These are phyloP conservation scores for Hanseniaspora mollemarum DNA, from an alignment of 805 yeast species.

Conservation along the genomic window DNA sequence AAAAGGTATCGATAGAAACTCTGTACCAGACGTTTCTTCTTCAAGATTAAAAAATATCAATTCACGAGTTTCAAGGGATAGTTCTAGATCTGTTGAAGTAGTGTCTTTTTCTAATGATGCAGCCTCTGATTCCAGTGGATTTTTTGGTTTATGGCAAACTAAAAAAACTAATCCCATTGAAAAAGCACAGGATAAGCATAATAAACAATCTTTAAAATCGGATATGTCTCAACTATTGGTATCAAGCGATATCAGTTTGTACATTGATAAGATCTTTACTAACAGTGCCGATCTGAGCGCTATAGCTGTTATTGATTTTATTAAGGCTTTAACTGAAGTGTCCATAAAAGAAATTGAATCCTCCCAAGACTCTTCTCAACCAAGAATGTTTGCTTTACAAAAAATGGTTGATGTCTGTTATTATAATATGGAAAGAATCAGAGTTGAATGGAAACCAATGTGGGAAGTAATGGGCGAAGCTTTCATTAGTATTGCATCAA, in stretches of 20 bases:
- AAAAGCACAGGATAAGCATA: slow-evolving; percentile 56
- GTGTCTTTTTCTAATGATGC: slow-evolving; percentile 26
- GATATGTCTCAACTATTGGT: slow-evolving; percentile 47
- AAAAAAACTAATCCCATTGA: slow-evolving; percentile 48
- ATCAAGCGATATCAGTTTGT: slow-evolving; percentile 60
- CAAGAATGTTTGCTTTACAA: slow-evolving; percentile 84
- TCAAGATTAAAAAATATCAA: slow-evolving; percentile 51
- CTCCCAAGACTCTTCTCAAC: slow-evolving; percentile 67
- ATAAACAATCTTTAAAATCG: slow-evolving; percentile 54
- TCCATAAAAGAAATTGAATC: slow-evolving; percentile 85
- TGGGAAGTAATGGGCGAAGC: slow-evolving; percentile 91
- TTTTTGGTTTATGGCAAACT: slow-evolving; percentile 48
- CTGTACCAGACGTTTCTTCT: slow-evolving; percentile 72
- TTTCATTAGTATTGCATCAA: slow-evolving; percentile 76
- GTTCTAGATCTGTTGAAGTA: slow-evolving; percentile 6
- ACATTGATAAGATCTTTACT: slow-evolving; percentile 78
- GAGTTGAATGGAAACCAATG: slow-evolving; percentile 90
- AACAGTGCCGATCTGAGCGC: slow-evolving; percentile 72
- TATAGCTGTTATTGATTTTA: slow-evolving; percentile 75
- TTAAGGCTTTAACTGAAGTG: slow-evolving; percentile 73
- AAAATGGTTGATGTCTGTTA: slow-evolving; percentile 96
- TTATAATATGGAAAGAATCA: slow-evolving; percentile 91
- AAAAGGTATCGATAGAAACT: slow-evolving; percentile 71
- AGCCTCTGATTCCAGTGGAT: slow-evolving; percentile 44
- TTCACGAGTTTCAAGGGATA: slow-evolving; percentile 11